Base-by-base conservation (phyloP, 495 filamentous ascomycete genomes). In the Aspergillus bertholletiae region DNA sequence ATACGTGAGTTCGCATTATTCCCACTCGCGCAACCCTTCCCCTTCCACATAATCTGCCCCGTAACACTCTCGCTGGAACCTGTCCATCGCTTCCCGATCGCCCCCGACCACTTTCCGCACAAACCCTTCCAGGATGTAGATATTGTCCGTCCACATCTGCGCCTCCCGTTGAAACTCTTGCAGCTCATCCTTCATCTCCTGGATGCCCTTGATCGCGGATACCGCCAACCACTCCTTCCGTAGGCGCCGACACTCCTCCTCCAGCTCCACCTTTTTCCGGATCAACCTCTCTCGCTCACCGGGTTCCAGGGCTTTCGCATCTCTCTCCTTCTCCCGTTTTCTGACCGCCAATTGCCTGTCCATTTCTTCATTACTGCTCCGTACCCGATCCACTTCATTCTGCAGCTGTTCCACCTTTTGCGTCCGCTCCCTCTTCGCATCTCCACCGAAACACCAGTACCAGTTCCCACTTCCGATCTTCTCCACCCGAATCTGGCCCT, bases 381-480 rank as follows among this genome's bases (percentile, higher is more conserved):
- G 66, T 40, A 78, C 62, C 56, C 79, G 83, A 50, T 76, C 78
- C 61, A 80, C 66, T 53, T 90, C 87, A 48, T 73, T 69, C 37
- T 71, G 73, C 39, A 84, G 66, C 48, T 73, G 73, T 39, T 66
- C 72, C 47, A 87, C 60, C 40, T 72, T 62, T 12, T 57, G 63
- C 52, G 83, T 76, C 51, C 75, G 77, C 15, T 65, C 66, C 37
- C 78, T 78, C 66, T 79, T 84, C 55, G 83, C 84, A 34, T 89
- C 87, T 47, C 75, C 81, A 27, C 68, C 66, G 63, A 92, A 92
- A 55, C 75, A 79, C 88, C 88, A 92, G 72, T 89, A 91, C 88
- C 88, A 92, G 63, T 91, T 90, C 15, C 84, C 86, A 51, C 78
- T 87, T 52, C 88, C 88, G 61, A 92, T 90, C 72, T 90, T 90